These are phyloP conservation scores for Pyrenula aspistea DNA, from an alignment of 495 filamentous ascomycete species.

Conservation along the genomic window DNA sequence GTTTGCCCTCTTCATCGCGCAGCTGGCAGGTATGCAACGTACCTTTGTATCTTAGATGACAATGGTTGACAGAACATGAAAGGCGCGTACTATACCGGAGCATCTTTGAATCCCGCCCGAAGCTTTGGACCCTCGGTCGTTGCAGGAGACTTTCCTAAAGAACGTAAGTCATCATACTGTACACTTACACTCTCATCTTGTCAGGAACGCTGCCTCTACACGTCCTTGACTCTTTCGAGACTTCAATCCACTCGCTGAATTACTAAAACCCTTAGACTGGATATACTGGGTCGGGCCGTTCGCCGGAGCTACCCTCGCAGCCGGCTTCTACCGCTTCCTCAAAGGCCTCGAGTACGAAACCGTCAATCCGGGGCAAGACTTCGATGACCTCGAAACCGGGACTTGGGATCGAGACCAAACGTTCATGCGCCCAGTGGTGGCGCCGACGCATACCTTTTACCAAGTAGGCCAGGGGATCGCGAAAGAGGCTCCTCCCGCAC, in stretches of 20 bases:
- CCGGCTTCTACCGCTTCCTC: constrained; percentile 54
- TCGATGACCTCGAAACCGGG: constrained; percentile 4
- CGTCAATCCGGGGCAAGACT: constrained; percentile 67
- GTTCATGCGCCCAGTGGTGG: background rate
- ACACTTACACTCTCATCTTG: no score
- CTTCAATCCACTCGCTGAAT: no score
- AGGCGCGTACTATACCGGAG: constrained; percentile 63
- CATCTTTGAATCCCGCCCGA: constrained; percentile 60
- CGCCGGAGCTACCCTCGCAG: constrained; percentile 54
- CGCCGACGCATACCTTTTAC: background rate
- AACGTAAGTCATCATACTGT: constrained; percentile 23
- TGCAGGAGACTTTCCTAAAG: constrained; percentile 44
- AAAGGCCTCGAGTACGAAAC: constrained; percentile 61
- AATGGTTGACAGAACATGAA: background rate
- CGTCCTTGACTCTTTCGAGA: no score
- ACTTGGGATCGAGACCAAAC: background rate
- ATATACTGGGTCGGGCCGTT: constrained; percentile 56
- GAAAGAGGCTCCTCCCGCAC: background rate
- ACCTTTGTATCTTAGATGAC: no score
- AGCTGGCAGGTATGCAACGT: constrained; percentile 47
- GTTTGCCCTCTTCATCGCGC: constrained; percentile 54
- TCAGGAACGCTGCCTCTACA: no score
- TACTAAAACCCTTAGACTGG: no score
- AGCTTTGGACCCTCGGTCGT: constrained; percentile 62
- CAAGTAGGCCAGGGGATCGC: background rate